A percentile compares a stretch with the other conserved stretches of the same genome.
Evolutionary conservation across 2,329 filamentous ascomycete genomes (phyloP).

Genomic region (Chaetothyriales sp.): DNA sequence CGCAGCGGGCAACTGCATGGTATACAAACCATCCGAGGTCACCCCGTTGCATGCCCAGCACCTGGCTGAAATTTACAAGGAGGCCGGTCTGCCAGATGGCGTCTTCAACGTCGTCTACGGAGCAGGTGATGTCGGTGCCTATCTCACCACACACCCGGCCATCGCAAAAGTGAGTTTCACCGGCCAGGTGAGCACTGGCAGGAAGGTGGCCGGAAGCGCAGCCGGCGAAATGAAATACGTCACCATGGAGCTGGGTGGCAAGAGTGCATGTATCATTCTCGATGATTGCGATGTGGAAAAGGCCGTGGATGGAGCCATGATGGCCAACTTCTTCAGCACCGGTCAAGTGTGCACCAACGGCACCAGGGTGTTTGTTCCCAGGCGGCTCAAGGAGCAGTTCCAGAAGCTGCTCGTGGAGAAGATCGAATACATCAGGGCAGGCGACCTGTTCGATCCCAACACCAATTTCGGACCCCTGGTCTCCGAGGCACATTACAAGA

Average conservation of each 20-base stretch:
- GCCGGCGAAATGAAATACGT: constrained; percentile 74
- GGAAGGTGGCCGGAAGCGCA: constrained; percentile 63
- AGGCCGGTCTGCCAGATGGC: constrained; percentile 64
- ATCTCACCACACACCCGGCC: constrained; percentile 53
- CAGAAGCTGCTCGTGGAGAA: constrained; percentile 55
- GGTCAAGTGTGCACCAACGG: constrained; percentile 91
- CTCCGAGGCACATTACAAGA: constrained; percentile 57
- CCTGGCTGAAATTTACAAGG: constrained; percentile 59
- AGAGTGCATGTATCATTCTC: constrained; percentile 65
- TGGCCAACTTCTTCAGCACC: constrained; percentile 84
- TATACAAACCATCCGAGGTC: constrained; percentile 81
- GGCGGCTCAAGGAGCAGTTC: constrained; percentile 48
- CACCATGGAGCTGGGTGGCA: constrained; percentile 83
- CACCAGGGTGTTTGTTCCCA: constrained; percentile 69
- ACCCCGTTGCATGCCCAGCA: constrained; percentile 68
- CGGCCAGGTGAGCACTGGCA: constrained; percentile 68
- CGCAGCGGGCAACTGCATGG: constrained; percentile 75
- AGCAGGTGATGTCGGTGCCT: constrained; percentile 59
- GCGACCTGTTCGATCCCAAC: constrained; percentile 52
- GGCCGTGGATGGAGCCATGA: constrained; percentile 81
- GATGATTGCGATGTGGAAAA: constrained; percentile 63
- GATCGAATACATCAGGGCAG: constrained; percentile 54
- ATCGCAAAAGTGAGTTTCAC: constrained; percentile 85
- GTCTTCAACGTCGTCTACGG: constrained; percentile 83
- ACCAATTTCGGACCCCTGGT: constrained; percentile 80